These are phyloP conservation scores for Triadica sebifera DNA, from an alignment of 345 rosid species.

Conservation along the genomic window DNA sequence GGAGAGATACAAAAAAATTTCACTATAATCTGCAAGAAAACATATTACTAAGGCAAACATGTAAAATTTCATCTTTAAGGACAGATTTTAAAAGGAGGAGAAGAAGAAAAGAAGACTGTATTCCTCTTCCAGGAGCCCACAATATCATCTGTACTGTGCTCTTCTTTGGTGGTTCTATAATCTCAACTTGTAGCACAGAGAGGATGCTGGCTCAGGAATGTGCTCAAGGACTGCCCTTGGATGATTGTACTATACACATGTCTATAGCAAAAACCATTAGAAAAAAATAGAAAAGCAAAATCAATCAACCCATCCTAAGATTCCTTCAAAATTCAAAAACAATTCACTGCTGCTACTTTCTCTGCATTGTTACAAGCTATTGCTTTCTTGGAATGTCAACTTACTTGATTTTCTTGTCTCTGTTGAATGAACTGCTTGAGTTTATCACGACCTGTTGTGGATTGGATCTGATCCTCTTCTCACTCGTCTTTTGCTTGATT, in stretches of 20 bases:
- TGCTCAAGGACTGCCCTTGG: slow-evolving; percentile 27
- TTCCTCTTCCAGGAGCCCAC: slow-evolving; percentile 17
- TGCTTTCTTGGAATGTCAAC: slow-evolving; percentile 26
- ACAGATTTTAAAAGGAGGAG: slow-evolving; percentile 18
- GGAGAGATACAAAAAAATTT: slow-evolving; percentile 34
- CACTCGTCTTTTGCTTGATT: slow-evolving; percentile 60
- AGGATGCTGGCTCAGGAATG: slow-evolving; percentile 26
- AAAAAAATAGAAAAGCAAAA: slow-evolving; percentile 25
- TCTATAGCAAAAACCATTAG: slow-evolving; percentile 24
- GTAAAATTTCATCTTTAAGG: slow-evolving; percentile 11
- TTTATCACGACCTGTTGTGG: slow-evolving; percentile 63
- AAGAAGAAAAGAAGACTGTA: slow-evolving; percentile 16
- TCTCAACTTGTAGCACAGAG: slow-evolving; percentile 37
- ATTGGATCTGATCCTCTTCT: slow-evolving; percentile 85
- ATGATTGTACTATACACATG: slow-evolving; percentile 41
- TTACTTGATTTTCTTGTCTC: slow-evolving; percentile 23
- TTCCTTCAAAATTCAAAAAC: slow-evolving; percentile 22
- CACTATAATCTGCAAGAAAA: slow-evolving; percentile 25
- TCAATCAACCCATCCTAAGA: slow-evolving; percentile 33
- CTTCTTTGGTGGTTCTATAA: slow-evolving; percentile 18
- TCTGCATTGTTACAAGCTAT: slow-evolving; percentile 35
- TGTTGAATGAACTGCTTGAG: slow-evolving; percentile 25
- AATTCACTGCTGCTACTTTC: slow-evolving; percentile 22
- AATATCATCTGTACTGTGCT: slow-evolving; percentile 25
- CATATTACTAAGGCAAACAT: slow-evolving; percentile 25